Evolutionary conservation across 768 basidiomycete species (phyloP).

Genomic region (Suillus variegatus): DNA sequence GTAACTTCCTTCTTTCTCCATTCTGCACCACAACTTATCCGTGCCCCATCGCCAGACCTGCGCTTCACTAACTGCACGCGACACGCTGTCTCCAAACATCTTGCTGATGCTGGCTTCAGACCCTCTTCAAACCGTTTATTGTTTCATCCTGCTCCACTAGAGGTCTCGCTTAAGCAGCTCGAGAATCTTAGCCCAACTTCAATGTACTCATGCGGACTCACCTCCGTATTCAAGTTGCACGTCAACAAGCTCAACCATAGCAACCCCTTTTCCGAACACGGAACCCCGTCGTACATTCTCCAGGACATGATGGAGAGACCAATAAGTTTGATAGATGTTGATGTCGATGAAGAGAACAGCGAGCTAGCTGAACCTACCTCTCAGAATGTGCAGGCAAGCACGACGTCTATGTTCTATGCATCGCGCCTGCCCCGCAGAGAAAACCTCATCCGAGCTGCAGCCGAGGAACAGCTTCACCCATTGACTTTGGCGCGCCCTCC

Average conservation of each 20-base stretch:
- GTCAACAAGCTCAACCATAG: slow-evolving; percentile 17
- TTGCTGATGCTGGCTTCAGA: slow-evolving; percentile 26
- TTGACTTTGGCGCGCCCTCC: slow-evolving; percentile 29
- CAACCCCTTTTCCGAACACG: neutral
- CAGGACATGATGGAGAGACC: neutral
- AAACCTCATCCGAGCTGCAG: neutral
- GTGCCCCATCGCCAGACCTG: slow-evolving; percentile 39
- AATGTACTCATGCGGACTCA: slow-evolving; percentile 27
- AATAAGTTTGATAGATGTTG: neutral
- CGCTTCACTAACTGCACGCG: slow-evolving; percentile 47
- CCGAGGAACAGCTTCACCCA: slow-evolving; percentile 16
- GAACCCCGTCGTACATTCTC: neutral
- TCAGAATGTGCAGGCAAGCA: neutral
- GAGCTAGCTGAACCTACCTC: neutral
- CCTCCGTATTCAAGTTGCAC: slow-evolving; percentile 31
- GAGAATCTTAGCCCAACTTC: slow-evolving; percentile 22
- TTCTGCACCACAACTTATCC: slow-evolving; percentile 6
- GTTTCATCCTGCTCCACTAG: slow-evolving; percentile 45
- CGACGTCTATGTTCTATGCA: too few relatives aligned
- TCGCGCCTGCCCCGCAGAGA: neutral
- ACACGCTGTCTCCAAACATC: slow-evolving; percentile 17
- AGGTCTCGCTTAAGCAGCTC: slow-evolving; percentile 34
- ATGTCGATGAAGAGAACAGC: neutral
- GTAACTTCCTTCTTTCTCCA: slow-evolving; percentile 37
- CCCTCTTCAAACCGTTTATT: slow-evolving; percentile 31